Evolutionary conservation across 805 yeast genomes (phyloP).

Genomic region (Wickerhamiella shivajii): DNA sequence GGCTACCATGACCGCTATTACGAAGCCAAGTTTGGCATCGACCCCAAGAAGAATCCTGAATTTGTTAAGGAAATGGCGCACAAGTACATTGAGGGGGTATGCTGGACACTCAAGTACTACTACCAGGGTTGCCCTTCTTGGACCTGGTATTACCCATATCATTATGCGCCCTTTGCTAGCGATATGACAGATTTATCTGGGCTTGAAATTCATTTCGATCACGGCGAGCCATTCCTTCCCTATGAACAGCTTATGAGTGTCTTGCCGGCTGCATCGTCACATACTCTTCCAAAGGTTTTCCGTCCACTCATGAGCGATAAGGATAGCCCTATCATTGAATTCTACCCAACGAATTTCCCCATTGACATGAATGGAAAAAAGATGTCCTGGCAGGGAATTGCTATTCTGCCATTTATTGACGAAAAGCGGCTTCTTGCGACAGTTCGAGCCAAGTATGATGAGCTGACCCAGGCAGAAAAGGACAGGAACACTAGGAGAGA

Average conservation of each 20-base stretch:
- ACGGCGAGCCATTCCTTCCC: conserved; percentile 73
- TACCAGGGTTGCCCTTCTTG: conserved; percentile 98
- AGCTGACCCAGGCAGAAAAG: conserved; percentile 55
- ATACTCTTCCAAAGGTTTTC: conserved; percentile 62
- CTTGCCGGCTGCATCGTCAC: conserved; percentile 78
- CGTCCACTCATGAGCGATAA: conserved; percentile 81
- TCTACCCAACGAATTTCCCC: conserved; percentile 80
- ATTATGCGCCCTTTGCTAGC: conserved; percentile 93
- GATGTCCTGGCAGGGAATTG: conserved; percentile 97
- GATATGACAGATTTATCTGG: conserved; percentile 49
- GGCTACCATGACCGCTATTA: conserved; percentile 82
- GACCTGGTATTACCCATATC: conserved; percentile 96
- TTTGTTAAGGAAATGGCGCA: conserved; percentile 45
- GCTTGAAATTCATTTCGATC: conserved; percentile 47
- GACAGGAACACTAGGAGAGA: conserved; percentile 57
- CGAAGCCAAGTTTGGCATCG: conserved; percentile 49
- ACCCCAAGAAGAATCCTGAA: conserved; percentile 35
- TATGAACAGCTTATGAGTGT: conserved; percentile 97
- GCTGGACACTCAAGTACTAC: conserved; percentile 92
- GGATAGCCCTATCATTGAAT: conserved; percentile 75
- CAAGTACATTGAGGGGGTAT: conserved; percentile 80
- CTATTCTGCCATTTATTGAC: conserved; percentile 81
- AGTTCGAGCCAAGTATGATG: conserved; percentile 47
- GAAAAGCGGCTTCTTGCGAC: conserved; percentile 58
- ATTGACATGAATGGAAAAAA: conserved; percentile 91